phyloP scores from a whole-genome alignment of 2,329 filamentous ascomycete genomes.

The Byssochlamys sp. region DNA sequence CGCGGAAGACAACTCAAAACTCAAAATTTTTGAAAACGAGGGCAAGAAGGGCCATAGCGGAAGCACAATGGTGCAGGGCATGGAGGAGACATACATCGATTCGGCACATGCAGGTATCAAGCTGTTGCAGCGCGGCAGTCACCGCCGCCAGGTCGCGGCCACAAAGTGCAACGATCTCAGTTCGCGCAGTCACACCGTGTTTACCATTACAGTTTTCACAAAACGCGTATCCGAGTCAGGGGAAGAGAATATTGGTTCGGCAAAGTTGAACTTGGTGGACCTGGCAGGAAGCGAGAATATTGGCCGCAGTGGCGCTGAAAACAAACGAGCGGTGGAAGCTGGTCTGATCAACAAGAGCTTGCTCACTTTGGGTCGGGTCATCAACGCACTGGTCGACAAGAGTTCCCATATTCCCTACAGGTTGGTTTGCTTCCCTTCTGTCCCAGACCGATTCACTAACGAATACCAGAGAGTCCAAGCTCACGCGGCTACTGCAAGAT shows the following conservation, averaged over 20 bases:
- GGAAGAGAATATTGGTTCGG: conserved; percentile 80
- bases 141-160: conserved; percentile 93
- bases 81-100: conserved; percentile 93
- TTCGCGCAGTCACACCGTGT: conserved; percentile 92
- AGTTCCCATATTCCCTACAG: conserved; percentile 75
- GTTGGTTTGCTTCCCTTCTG: conserved; percentile 10
- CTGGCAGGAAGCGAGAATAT: conserved; percentile 96
- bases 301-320: conserved; percentile 89
- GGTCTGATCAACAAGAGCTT: conserved; percentile 97
- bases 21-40: conserved; percentile 87
- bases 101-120: conserved; percentile 76
- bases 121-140: conserved; percentile 75
- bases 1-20: conserved; percentile 67
- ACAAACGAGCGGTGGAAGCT: conserved; percentile 91
- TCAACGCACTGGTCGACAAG: conserved; percentile 90
- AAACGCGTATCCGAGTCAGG: conserved; percentile 73
- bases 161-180: conserved; percentile 99
- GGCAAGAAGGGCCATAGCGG: conserved; percentile 63
- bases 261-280: conserved; percentile 93
- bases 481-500: conserved; percentile 89
- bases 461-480: conserved; percentile 73
- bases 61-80: conserved; percentile 83
- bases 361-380: conserved; percentile 86
- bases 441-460: neutral
- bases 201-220: conserved; percentile 86